A percentile compares a stretch with the other conserved stretches of the same genome.
Conservation (phyloP, 768 basidiomycete genomes). For the Paxillus ammoniavirescens region DNA sequence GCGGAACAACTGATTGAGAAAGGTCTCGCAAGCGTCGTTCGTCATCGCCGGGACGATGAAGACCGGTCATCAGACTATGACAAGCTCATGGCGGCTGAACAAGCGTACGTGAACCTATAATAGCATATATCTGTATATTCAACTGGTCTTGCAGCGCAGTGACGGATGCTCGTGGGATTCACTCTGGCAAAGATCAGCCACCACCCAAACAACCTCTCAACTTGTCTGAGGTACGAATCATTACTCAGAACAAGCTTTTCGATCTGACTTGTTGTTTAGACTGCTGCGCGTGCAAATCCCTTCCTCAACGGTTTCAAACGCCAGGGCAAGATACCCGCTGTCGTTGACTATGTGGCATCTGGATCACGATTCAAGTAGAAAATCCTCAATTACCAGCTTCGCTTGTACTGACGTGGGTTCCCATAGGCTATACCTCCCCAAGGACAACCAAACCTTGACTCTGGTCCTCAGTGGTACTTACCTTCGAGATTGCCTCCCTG, state of each 20-base stretch:
- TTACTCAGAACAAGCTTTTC: background rate
- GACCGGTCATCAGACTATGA: conserved; percentile 95
- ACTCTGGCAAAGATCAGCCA: conserved; percentile 87
- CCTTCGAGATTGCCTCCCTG: conserved; percentile 1
- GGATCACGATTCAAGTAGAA: conserved; percentile 93
- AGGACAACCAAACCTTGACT: conserved; percentile 91
- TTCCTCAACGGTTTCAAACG: conserved; percentile 94
- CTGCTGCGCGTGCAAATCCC: conserved; percentile 70
- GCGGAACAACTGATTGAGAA: conserved; percentile 94
- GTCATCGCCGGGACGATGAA: conserved; percentile 94
- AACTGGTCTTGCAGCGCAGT: conserved; percentile 55
- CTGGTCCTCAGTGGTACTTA: conserved; percentile 78
- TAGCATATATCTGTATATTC: background rate
- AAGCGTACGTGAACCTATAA: conserved; percentile 58
- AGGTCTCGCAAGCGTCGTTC: conserved; percentile 84
- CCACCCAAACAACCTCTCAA: conserved; percentile 81
- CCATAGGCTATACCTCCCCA: conserved; percentile 74
- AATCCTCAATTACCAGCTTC: background rate
- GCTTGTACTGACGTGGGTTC: conserved; percentile 1
- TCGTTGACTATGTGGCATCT: conserved; percentile 91
- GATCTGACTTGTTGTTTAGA: conserved; percentile 37
- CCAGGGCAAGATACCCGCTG: conserved; percentile 73
- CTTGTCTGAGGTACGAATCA: conserved; percentile 74
- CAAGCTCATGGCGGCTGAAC: conserved; percentile 93
- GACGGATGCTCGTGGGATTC: conserved; percentile 77